A percentile compares a stretch with the other conserved stretches of the same genome.
phyloP scores from a whole-genome alignment of 176 grass and related monocot genomes.

The Eragrostis nindensis region DNA sequence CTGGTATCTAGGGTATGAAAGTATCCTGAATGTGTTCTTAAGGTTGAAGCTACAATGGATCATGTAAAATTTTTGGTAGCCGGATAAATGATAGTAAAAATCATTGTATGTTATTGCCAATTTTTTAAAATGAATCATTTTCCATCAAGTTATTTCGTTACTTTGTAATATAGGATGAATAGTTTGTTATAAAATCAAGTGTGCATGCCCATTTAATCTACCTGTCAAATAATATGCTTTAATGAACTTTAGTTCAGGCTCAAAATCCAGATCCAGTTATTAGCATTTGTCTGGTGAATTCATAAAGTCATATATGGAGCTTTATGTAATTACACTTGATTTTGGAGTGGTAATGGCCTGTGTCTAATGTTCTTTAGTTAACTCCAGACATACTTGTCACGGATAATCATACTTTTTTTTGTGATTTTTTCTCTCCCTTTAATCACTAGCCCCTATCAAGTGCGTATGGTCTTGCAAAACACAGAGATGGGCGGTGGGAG shows the following conservation, averaged over 20 bases:
- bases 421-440: not conserved
- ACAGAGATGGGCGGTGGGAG: slow-evolving; percentile 99
- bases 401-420: slow-evolving; percentile 21
- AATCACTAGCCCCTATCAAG: slow-evolving; percentile 75
- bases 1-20: slow-evolving; percentile 4
- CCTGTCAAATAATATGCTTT: no score
- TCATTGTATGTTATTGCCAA: slow-evolving; percentile 7
- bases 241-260: not conserved
- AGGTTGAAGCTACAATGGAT: slow-evolving; percentile 2
- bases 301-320: not conserved
- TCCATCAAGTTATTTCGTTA: not conserved
- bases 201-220: not conserved
- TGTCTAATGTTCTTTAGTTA: slow-evolving; percentile 28
- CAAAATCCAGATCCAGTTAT: slow-evolving; percentile 18
- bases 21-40: slow-evolving; percentile 5
- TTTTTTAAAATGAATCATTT: no score
- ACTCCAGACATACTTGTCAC: slow-evolving; percentile 10
- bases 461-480: slow-evolving; percentile 98
- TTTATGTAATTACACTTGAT: slow-evolving; percentile 20
- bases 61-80: slow-evolving; percentile 3
- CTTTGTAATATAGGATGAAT: slow-evolving; percentile 30
- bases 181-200: not conserved
- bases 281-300: slow-evolving; percentile 11
- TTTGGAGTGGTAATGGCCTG: not conserved
- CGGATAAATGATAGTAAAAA: not conserved